Evolutionary conservation across 495 filamentous ascomycete genomes (phyloP), one percentile per base, ranked within the genome.

Genomic region (Aspergillus coremiiformis): DNA sequence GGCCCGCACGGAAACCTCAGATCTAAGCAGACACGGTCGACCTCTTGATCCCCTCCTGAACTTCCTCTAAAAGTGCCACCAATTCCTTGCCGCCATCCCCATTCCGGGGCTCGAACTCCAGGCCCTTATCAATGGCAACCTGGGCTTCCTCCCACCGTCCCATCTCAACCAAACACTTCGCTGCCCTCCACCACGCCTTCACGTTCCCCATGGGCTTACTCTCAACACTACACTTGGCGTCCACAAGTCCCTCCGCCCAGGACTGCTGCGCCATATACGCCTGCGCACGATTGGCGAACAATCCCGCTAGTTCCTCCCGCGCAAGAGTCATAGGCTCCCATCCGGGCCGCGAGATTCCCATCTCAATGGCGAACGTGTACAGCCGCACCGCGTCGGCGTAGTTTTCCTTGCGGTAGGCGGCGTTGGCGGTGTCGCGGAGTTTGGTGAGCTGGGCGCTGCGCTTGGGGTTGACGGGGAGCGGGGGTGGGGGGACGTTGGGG

Each of bases 121-220:
- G 60, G 11, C 80, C 90, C 62, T 78, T 73, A 37, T 70, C 73
- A 35, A 95, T 73, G 76, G 87, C 90, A 47, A 78, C 78, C 66
- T 73, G 75, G 6, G 89, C 89, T 79, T 98, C 93, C 53, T 86
- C 82, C 66, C 85, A 72, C 64, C 91, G 67, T 8, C 86, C 84
- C 93, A 96, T 97, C 83, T 98, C 93, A 47, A 83, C 67, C 64
- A 96, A 72, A 67, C 84, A 90, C 72, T 80, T 83, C 8, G 85
- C 90, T 54, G 87, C 72, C 42, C 92, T 72, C 84, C 88, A 96
- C 86, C 90, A 96, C 2, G 85, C 91, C 83, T 96, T 97, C 6
- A 86, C 83, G 70, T 98, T 96, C 24, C 84, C 89, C 39, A 79
- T 73, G 47, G 81, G 75, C 81, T 94, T 96, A 50, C 86, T 80